These are phyloP conservation scores for Ceratobasidium sp. DNA, from an alignment of 1,284 basidiomycete genomes.

Conservation along the genomic window DNA sequence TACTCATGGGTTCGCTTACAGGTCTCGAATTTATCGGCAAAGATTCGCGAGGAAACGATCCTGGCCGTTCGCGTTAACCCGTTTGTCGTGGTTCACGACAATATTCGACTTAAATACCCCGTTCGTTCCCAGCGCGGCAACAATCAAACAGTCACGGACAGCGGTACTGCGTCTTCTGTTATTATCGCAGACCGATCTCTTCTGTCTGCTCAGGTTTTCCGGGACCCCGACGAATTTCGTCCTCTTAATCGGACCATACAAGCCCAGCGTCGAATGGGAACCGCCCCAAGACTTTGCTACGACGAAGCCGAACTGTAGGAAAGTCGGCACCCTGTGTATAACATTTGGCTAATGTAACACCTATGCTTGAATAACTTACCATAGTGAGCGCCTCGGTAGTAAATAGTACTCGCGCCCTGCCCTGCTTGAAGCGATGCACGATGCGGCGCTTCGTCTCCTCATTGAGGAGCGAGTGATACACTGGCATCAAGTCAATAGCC, in stretches of 20 bases:
- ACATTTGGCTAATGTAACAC: too few species aligned
- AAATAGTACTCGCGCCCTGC: background rate
- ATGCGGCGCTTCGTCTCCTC: background rate
- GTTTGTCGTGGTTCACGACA: background rate
- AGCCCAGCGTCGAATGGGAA: too few species aligned
- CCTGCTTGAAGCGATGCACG: background rate
- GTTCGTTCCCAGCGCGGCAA: constrained; percentile 14
- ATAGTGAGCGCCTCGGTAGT: constrained; percentile 14
- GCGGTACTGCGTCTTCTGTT: constrained; percentile 1
- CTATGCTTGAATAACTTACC: constrained; percentile 6
- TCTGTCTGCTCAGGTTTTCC: too few species aligned
- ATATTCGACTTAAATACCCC: constrained; percentile 9
- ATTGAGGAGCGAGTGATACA: background rate
- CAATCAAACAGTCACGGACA: constrained; percentile 10
- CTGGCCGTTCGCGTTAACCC: too few species aligned
- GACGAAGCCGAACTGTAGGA: too few species aligned
- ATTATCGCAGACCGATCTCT: too few species aligned
- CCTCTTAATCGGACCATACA: too few species aligned
- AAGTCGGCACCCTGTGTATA: too few species aligned
- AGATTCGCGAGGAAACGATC: background rate
- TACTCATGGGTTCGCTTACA: background rate
- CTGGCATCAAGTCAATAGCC: background rate
- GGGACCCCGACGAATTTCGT: too few species aligned
- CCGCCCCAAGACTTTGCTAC: too few species aligned
- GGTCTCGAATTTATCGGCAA: background rate